Percentiles rank a stretch among this genome's conserved stretches.
phyloP scores from a whole-genome alignment of 2,329 filamentous ascomycete genomes.

The Epichloe gansuensis region DNA sequence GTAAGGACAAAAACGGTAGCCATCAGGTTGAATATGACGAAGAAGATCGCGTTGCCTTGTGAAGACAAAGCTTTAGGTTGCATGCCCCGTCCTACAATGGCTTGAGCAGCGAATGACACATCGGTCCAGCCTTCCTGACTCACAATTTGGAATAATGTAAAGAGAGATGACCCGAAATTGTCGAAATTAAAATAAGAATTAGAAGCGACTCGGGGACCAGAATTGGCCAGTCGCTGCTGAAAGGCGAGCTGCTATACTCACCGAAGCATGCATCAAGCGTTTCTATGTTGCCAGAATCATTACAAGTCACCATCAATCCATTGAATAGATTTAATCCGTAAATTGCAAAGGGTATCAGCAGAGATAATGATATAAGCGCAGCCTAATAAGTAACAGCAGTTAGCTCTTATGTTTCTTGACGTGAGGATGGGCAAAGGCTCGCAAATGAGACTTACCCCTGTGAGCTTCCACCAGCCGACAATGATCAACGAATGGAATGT shows the following conservation, averaged over 20 bases:
- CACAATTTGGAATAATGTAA: conserved; percentile 96
- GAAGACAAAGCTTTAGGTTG: conserved; percentile 61
- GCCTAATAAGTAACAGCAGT: conserved; percentile 33
- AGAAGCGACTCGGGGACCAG: conserved; percentile 63
- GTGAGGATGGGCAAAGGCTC: neutral
- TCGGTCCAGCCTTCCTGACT: conserved; percentile 97
- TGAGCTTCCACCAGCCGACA: conserved; percentile 84
- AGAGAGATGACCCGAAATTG: conserved; percentile 83
- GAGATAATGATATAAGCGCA: conserved; percentile 84
- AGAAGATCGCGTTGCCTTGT: conserved; percentile 84
- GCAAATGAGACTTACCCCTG: conserved; percentile 47
- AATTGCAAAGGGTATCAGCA: conserved; percentile 92
- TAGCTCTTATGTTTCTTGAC: neutral
- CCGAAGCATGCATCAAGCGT: conserved; percentile 66
- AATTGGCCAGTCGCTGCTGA: conserved; percentile 62
- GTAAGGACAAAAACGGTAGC: conserved; percentile 95
- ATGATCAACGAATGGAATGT: conserved; percentile 97
- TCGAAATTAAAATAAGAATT: conserved; percentile 91
- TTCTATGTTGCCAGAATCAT: conserved; percentile 45
- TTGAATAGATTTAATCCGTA: conserved; percentile 91
- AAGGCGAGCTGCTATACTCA: conserved; percentile 68
- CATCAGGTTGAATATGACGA: conserved; percentile 90
- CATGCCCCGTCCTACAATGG: conserved; percentile 61
- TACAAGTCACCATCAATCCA: conserved; percentile 68
- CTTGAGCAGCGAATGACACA: conserved; percentile 75